Base-by-base conservation (phyloP, 257 asterid genomes). In the Nicotiana obtusifolia region DNA sequence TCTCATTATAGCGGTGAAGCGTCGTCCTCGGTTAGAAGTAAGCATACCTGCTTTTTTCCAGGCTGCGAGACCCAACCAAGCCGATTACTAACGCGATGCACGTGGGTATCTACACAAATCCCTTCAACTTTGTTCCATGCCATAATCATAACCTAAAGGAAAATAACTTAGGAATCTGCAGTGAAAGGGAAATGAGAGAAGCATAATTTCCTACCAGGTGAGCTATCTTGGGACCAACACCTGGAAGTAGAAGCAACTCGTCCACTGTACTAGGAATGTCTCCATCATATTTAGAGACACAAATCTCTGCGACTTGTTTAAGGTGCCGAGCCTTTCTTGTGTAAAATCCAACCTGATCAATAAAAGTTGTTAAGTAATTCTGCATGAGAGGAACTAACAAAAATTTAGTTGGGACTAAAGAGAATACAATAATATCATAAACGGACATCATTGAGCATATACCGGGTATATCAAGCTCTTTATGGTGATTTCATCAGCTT, bases 141-240 rank as follows among this genome's bases (percentile, higher is more conserved):
- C 7, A 95, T 94, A 82, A 94, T 91, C 99, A 95, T 94, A 71
- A 94, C 97, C 99, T 95, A 73, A 22, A 82, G 22, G 53, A 77
- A 41, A 6, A 16, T 75, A 20, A 22, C 10, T 44, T 31, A 4
- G 10, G 56, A 30, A 54, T 7, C 14, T 73, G 17, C n/a, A 30
- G 49, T 11, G 53, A 69, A 56, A 69, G 8, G 26, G 28, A 22
- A 59, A 56, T 10, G 24, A 56, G 16, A 26, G 17, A 53, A 24
- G 59, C 28, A 65, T 20, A 78, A 57, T 9, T 53, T 13, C 82
- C 91, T 86, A 95, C 99, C 90, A 95, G 88, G 90, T 95, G 99
- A 87, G 99, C 99, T 96, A 94, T 95, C 91, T 95, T 95, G 16
- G 99, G 98, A 80, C 99, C 99, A 41, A 95, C 93, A 65, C 99